phyloP scores from a whole-genome alignment of 148 eudicot genomes.

The Rhododendron molle region DNA sequence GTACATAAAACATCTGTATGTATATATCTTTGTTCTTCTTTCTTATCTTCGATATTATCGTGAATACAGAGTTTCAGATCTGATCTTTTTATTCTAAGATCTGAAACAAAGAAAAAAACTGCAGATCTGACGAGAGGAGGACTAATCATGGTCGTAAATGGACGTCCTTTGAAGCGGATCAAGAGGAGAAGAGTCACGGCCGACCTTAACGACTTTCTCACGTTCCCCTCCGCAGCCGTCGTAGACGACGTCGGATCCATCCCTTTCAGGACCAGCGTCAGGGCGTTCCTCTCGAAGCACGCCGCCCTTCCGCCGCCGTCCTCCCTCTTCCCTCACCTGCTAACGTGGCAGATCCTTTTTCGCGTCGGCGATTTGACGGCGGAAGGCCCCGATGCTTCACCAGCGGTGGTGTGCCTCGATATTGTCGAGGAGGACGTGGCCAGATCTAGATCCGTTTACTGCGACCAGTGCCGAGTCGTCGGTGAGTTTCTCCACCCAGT shows the following conservation, averaged over 20 bases:
- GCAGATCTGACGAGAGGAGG: conserved; percentile 13
- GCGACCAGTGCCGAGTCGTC: conserved; percentile 91
- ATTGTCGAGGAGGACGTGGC: conserved; percentile 86
- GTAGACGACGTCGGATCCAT: conserved; percentile 17
- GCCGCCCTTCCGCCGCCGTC: conserved; percentile 63
- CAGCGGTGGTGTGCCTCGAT: conserved; percentile 55
- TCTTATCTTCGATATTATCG: neutral
- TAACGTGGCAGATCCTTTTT: conserved; percentile 79
- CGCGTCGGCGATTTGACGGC: conserved; percentile 45
- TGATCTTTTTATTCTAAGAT: neutral
- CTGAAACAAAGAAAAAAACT: neutral
- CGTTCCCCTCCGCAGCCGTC: conserved; percentile 40
- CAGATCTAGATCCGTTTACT: conserved; percentile 75
- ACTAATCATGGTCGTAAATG: conserved; percentile 67
- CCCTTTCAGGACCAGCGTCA: conserved; percentile 57
- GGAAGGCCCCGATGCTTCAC: conserved; percentile 22
- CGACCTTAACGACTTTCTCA: conserved; percentile 55
- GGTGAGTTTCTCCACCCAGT: conserved; percentile 64
- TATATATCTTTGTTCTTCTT: no score
- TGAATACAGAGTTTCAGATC: neutral
- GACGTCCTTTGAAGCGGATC: conserved; percentile 64
- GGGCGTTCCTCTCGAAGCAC: conserved; percentile 52
- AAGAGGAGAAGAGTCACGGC: conserved; percentile 81
- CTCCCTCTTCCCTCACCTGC: conserved; percentile 55
- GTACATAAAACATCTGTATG: neutral